These are phyloP conservation scores for Nyssa sinensis DNA, from an alignment of 148 eudicot species.

Conservation along the genomic window DNA sequence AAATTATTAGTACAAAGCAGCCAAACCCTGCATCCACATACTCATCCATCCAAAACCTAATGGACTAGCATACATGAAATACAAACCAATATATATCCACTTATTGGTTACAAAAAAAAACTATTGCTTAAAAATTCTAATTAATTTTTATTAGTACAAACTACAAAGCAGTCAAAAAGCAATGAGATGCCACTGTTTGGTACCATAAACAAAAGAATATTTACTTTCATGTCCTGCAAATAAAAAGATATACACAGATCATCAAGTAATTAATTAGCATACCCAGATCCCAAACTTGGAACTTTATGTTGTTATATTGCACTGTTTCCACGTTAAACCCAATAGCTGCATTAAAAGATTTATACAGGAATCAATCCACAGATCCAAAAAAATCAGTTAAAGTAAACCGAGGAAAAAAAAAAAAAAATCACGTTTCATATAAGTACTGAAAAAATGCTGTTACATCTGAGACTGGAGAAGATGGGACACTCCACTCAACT, in stretches of 20 bases:
- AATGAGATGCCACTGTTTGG: background rate
- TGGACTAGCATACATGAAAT: background rate
- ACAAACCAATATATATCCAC: background rate
- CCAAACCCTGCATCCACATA: background rate
- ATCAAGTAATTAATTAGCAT: conserved; percentile 24
- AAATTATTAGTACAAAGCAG: no score
- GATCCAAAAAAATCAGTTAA: background rate
- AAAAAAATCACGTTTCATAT: background rate
- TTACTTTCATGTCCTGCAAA: background rate
- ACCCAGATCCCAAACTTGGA: conserved; percentile 99
- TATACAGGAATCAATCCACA: conserved; percentile 5
- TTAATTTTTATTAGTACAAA: background rate
- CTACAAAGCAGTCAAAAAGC: background rate
- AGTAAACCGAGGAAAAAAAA: background rate
- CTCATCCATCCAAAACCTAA: background rate
- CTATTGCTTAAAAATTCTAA: background rate
- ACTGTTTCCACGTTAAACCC: conserved; percentile 98
- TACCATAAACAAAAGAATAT: background rate
- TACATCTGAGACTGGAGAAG: background rate
- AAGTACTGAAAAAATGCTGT: background rate
- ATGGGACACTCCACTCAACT: background rate
- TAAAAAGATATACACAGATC: background rate
- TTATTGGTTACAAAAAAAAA: background rate
- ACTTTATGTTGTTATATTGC: conserved; percentile 93
- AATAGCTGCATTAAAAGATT: conserved; percentile 67